These are phyloP conservation scores for Theobroma grandiflorum DNA, from an alignment of 441 rosid species.

Conservation along the genomic window DNA sequence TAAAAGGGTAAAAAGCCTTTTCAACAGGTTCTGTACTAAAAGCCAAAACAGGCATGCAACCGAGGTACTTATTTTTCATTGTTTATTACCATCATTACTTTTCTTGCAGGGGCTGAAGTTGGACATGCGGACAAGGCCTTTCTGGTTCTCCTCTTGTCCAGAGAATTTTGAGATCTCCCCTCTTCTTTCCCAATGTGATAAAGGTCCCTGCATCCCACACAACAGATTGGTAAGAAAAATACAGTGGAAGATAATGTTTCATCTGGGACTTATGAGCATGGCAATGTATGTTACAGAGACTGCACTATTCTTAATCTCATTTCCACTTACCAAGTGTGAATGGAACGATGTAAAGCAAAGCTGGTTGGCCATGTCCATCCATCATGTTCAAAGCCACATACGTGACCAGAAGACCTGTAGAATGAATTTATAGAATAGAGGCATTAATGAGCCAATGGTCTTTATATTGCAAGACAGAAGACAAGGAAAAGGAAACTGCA, in stretches of 20 bases:
- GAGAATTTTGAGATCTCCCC: slow-evolving; percentile 79
- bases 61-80: slow-evolving; percentile 2
- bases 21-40: neutral
- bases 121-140: slow-evolving; percentile 76
- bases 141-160: slow-evolving; percentile 89
- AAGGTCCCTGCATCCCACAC: slow-evolving; percentile 67
- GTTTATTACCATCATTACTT: slow-evolving; percentile 18
- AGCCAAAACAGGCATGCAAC: slow-evolving; percentile 2
- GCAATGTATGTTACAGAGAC: neutral
- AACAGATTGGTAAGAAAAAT: neutral
- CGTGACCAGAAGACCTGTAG: slow-evolving; percentile 74
- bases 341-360: slow-evolving; percentile 82
- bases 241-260: neutral
- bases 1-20: neutral
- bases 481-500: neutral
- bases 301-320: neutral
- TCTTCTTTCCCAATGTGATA: slow-evolving; percentile 76
- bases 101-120: slow-evolving; percentile 42
- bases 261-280: slow-evolving; percentile 3
- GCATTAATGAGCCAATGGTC: neutral
- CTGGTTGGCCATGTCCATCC: slow-evolving; percentile 91
- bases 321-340: slow-evolving; percentile 72
- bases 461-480: slow-evolving; percentile 9
- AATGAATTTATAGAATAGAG: neutral
- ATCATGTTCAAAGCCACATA: slow-evolving; percentile 82